These are phyloP conservation scores for Lagenidium giganteum DNA, from an alignment of 352 stramenopile genomes.

Conservation along the genomic window DNA sequence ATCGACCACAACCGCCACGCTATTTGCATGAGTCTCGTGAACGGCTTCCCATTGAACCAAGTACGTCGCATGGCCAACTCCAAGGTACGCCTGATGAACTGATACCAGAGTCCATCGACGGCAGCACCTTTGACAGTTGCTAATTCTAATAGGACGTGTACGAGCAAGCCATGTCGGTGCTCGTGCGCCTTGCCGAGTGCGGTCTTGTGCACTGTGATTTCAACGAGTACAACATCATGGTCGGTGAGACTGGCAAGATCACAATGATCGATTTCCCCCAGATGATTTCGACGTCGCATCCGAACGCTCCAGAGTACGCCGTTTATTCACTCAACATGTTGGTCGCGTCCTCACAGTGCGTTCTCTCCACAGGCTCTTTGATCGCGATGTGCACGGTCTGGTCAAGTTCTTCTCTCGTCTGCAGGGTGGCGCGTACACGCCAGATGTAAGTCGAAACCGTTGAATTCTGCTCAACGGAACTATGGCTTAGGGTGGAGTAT, in stretches of 20 bases:
- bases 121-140: too few species aligned
- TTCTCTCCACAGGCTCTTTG: slow-evolving; percentile 62
- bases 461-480: slow-evolving; percentile 6
- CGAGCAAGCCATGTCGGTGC: slow-evolving; percentile 92
- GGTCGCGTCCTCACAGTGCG: neutral
- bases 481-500: neutral
- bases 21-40: slow-evolving; percentile 96
- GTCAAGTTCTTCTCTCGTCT: slow-evolving; percentile 94
- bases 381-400: slow-evolving; percentile 95
- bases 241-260: slow-evolving; percentile 90
- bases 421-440: slow-evolving; percentile 75
- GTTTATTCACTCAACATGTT: neutral
- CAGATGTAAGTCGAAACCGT: slow-evolving; percentile 56
- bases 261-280: slow-evolving; percentile 99
- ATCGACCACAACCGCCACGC: slow-evolving; percentile 98
- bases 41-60: slow-evolving; percentile 96
- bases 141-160: slow-evolving; percentile 94
- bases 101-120: neutral
- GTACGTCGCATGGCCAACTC: slow-evolving; percentile 89
- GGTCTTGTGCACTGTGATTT: slow-evolving; percentile 99
- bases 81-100: slow-evolving; percentile 28
- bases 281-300: slow-evolving; percentile 98
- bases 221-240: slow-evolving; percentile 99
- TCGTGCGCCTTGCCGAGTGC: slow-evolving; percentile 95
- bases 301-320: slow-evolving; percentile 95